These are phyloP conservation scores for Phytophthora hybrid DNA, from an alignment of 352 stramenopile species.

Conservation along the genomic window DNA sequence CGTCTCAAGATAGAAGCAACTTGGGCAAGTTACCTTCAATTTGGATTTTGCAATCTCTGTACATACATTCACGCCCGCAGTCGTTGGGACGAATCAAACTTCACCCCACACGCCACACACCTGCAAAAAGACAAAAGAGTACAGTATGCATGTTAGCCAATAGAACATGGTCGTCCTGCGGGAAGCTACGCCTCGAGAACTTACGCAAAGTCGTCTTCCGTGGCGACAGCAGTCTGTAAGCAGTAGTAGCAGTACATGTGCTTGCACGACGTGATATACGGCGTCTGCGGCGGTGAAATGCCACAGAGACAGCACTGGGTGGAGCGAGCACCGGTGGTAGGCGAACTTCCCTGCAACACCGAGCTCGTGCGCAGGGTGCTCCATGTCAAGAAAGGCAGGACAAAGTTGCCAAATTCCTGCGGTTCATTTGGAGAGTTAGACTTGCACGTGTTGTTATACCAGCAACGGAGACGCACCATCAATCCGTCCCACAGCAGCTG, in stretches of 20 bases:
- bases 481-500: slow-evolving; percentile 85
- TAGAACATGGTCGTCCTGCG: neutral
- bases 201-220: slow-evolving; percentile 77
- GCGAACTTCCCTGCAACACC: slow-evolving; percentile 15
- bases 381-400: slow-evolving; percentile 80
- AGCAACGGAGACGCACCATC: slow-evolving; percentile 55
- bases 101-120: slow-evolving; percentile 65
- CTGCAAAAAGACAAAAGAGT: slow-evolving; percentile 35
- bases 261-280: slow-evolving; percentile 90
- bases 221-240: slow-evolving; percentile 75
- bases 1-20: no score
- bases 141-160: neutral
- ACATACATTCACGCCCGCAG: slow-evolving; percentile 43
- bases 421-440: neutral
- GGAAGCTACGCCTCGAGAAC: slow-evolving; percentile 20
- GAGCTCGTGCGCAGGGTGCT: slow-evolving; percentile 42
- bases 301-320: slow-evolving; percentile 74
- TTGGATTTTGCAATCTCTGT: neutral
- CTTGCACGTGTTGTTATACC: neutral
- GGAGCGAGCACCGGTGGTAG: slow-evolving; percentile 15
- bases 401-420: slow-evolving; percentile 85
- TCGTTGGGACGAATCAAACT: slow-evolving; percentile 74
- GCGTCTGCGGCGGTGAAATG: slow-evolving; percentile 68
- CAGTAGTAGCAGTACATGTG: slow-evolving; percentile 91
- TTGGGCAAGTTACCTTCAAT: neutral